These are phyloP conservation scores for Paraglomus brasilianum DNA, from an alignment of 192 early-diverging fungal genomes.

Conservation along the genomic window DNA sequence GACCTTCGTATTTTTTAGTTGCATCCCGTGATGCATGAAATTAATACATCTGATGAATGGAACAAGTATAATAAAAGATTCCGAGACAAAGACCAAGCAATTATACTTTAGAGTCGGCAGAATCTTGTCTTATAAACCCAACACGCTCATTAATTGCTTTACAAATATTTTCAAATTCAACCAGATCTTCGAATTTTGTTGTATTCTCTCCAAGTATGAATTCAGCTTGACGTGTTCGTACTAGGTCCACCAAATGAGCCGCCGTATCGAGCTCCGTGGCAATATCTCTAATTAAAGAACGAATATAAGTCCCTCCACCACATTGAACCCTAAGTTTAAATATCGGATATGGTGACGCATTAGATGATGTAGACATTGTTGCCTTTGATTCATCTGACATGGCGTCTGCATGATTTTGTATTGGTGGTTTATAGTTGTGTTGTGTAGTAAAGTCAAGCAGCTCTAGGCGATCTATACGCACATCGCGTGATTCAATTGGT, in stretches of 20 bases:
- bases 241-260: slow-evolving; percentile 62
- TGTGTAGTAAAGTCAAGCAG: slow-evolving; percentile 37
- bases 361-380: neutral
- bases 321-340: slow-evolving; percentile 62
- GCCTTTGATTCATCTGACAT: neutral
- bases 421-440: neutral
- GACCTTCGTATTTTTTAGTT: no score
- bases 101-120: no score
- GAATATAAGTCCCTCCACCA: slow-evolving; percentile 72
- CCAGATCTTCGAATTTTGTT: slow-evolving; percentile 27
- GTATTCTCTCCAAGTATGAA: slow-evolving; percentile 49
- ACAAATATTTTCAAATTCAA: slow-evolving; percentile 9
- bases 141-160: slow-evolving; percentile 1
- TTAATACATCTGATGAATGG: no score
- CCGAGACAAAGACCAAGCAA: no score
- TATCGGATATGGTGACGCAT: slow-evolving; percentile 31
- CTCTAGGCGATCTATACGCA: slow-evolving; percentile 42
- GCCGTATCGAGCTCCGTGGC: slow-evolving; percentile 52
- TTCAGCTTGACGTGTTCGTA: slow-evolving; percentile 58
- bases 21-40: no score
- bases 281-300: slow-evolving; percentile 70
- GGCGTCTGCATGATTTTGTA: neutral
- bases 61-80: no score
- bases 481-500: slow-evolving; percentile 40
- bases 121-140: neutral